Percentiles rank a stretch among this genome's conserved stretches.
These are phyloP conservation scores for Gnomoniopsis sp. DNA, from an alignment of 2,329 filamentous ascomycete genomes.

Conservation along the genomic window DNA sequence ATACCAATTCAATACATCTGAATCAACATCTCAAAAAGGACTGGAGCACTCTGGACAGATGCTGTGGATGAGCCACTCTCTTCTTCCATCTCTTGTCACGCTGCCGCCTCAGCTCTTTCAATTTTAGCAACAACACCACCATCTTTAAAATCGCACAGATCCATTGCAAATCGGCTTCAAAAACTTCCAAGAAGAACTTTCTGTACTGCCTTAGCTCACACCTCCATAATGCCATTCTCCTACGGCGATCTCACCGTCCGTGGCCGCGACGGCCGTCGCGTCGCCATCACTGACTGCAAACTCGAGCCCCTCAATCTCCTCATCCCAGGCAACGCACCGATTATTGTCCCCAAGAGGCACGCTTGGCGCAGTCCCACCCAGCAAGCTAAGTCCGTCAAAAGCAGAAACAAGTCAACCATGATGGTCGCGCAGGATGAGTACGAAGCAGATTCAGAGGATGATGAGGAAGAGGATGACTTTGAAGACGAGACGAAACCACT, in stretches of 20 bases:
- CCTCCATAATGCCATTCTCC: background rate
- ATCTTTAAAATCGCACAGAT: too few relatives aligned
- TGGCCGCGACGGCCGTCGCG: constrained; percentile 1
- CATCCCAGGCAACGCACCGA: constrained; percentile 11
- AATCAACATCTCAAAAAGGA: too few relatives aligned
- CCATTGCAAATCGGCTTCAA: too few relatives aligned
- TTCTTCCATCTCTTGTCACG: too few relatives aligned
- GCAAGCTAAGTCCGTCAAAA: background rate
- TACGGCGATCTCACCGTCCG: constrained; percentile 1
- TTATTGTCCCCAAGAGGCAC: constrained; percentile 14
- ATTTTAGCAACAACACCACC: too few relatives aligned
- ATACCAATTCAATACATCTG: too few relatives aligned
- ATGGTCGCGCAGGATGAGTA: background rate
- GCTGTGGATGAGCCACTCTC: too few relatives aligned
- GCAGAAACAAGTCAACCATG: background rate
- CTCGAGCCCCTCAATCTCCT: constrained; percentile 15
- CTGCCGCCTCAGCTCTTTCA: too few relatives aligned
- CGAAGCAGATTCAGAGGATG: background rate
- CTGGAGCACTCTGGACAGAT: too few relatives aligned
- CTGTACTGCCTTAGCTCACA: too few relatives aligned
- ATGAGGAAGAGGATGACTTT: background rate
- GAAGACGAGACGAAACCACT: constrained; percentile 6
- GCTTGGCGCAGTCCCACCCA: constrained; percentile 4
- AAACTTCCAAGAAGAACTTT: too few relatives aligned
- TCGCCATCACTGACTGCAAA: constrained; percentile 8